Evolutionary conservation across 345 rosid genomes (phyloP).

Genomic region (Cochlearia excelsa): DNA sequence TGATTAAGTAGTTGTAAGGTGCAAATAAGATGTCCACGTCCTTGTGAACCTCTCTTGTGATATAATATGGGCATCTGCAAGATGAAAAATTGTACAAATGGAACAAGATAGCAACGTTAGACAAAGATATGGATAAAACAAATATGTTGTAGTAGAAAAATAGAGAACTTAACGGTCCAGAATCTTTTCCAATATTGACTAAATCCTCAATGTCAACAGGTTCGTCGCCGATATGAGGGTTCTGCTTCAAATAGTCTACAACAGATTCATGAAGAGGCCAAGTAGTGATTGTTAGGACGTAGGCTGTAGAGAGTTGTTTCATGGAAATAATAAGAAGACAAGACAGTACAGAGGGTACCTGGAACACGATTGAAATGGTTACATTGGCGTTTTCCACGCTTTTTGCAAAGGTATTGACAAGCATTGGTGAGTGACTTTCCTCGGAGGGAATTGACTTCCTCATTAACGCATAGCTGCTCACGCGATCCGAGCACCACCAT

Average conservation of each 20-base stretch:
- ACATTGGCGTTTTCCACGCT: conserved; percentile 53
- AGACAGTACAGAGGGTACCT: conserved; percentile 15
- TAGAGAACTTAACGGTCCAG: conserved; percentile 64
- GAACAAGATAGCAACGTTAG: conserved; percentile 17
- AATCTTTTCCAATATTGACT: conserved; percentile 69
- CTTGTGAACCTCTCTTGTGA: conserved; percentile 84
- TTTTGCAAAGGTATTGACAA: conserved; percentile 67
- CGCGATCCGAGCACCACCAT: conserved; percentile 90
- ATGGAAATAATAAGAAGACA: neutral
- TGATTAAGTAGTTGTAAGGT: conserved; percentile 89
- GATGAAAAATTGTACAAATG: conserved; percentile 21
- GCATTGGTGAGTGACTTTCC: conserved; percentile 90
- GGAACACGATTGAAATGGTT: conserved; percentile 49
- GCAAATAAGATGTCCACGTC: conserved; percentile 83
- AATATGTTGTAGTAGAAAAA: conserved; percentile 18
- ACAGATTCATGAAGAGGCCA: conserved; percentile 24
- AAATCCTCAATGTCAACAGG: conserved; percentile 96
- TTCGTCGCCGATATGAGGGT: conserved; percentile 76
- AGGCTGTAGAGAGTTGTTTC: conserved; percentile 2
- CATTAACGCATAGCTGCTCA: conserved; percentile 88
- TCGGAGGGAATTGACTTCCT: conserved; percentile 71
- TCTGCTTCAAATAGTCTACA: conserved; percentile 63
- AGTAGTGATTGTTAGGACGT: conserved; percentile 4
- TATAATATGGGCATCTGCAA: conserved; percentile 82
- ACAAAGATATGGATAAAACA: conserved; percentile 4